These are phyloP conservation scores for Calonectria fujianensis DNA, from an alignment of 2,329 filamentous ascomycete species.

Conservation along the genomic window DNA sequence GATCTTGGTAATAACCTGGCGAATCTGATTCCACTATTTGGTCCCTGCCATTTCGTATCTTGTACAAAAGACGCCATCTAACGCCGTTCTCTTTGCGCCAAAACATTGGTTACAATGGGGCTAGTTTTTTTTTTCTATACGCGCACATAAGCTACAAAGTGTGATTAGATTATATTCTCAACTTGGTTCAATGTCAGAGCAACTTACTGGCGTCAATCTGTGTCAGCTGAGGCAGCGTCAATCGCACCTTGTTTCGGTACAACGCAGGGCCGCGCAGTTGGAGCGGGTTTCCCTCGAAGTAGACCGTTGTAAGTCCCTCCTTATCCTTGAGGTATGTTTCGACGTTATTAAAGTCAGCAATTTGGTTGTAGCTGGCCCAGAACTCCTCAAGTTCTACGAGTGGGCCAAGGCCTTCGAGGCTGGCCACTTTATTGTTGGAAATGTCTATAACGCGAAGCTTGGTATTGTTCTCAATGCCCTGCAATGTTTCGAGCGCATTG, in stretches of 20 bases:
- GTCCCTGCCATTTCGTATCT: constrained; percentile 34
- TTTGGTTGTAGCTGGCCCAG: constrained; percentile 93
- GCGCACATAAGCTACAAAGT: constrained; percentile 57
- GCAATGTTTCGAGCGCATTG: constrained; percentile 88
- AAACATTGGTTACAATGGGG: constrained; percentile 12
- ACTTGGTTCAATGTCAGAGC: background rate
- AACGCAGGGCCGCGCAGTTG: constrained; percentile 86
- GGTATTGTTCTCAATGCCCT: constrained; percentile 80
- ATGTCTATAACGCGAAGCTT: constrained; percentile 89
- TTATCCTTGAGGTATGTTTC: constrained; percentile 87
- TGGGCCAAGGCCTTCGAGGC: constrained; percentile 81
- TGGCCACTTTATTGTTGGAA: constrained; percentile 88
- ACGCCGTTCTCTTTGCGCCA: constrained; percentile 52
- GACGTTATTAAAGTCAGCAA: constrained; percentile 87
- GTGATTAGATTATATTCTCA: constrained; percentile 13
- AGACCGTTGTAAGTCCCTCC: constrained; percentile 88
- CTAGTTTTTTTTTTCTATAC: constrained; percentile 45
- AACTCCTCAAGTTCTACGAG: constrained; percentile 88
- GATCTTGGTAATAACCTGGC: constrained; percentile 5
- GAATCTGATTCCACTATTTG: constrained; percentile 15
- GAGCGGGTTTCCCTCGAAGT: constrained; percentile 96
- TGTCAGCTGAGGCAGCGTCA: constrained; percentile 89
- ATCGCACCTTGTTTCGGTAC: constrained; percentile 93
- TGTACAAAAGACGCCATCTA: constrained; percentile 43
- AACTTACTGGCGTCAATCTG: constrained; percentile 98